Conservation (phyloP, 2,329 filamentous ascomycete species). For the Chaetomium olivaceum region DNA sequence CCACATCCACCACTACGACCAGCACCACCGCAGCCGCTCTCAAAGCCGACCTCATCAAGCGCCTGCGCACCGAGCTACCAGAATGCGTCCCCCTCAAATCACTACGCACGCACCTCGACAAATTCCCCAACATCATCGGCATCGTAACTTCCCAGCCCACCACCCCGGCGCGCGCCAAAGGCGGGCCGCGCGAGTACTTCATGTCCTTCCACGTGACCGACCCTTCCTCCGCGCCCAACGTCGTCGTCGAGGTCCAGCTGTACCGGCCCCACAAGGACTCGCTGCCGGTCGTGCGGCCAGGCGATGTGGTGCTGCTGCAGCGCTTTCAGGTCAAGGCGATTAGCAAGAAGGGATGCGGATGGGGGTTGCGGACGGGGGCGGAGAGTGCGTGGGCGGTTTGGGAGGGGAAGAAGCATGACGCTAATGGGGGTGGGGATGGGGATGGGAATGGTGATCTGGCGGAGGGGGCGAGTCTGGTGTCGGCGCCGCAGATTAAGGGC, state of each 20-base stretch:
- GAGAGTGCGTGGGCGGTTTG: constrained; percentile 63
- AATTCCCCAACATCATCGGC: constrained; percentile 53
- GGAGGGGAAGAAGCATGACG: neutral
- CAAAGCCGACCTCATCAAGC: constrained; percentile 49
- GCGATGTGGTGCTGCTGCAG: constrained; percentile 60
- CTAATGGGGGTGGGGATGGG: constrained; percentile 55
- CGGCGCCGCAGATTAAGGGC: constrained; percentile 56
- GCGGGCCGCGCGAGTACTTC: constrained; percentile 60
- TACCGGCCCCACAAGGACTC: constrained; percentile 60
- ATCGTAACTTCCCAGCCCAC: constrained; percentile 54
- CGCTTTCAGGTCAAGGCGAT: constrained; percentile 57
- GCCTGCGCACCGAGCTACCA: constrained; percentile 51
- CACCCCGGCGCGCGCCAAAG: constrained; percentile 55
- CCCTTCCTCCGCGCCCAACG: constrained; percentile 51
- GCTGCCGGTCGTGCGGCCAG: constrained; percentile 55
- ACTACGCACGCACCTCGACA: constrained; percentile 52
- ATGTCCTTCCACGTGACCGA: constrained; percentile 60
- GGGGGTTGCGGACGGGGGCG: constrained; percentile 56
- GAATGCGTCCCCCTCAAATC: constrained; percentile 55
- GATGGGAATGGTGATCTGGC: constrained; percentile 18
- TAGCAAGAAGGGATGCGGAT: constrained; percentile 57
- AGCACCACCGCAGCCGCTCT: constrained; percentile 35
- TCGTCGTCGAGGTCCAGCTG: constrained; percentile 56
- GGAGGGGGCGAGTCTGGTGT: neutral
- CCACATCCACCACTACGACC: neutral